Conservation (phyloP, 2,329 filamentous ascomycete species). For the Emericellopsis cladophorae region DNA sequence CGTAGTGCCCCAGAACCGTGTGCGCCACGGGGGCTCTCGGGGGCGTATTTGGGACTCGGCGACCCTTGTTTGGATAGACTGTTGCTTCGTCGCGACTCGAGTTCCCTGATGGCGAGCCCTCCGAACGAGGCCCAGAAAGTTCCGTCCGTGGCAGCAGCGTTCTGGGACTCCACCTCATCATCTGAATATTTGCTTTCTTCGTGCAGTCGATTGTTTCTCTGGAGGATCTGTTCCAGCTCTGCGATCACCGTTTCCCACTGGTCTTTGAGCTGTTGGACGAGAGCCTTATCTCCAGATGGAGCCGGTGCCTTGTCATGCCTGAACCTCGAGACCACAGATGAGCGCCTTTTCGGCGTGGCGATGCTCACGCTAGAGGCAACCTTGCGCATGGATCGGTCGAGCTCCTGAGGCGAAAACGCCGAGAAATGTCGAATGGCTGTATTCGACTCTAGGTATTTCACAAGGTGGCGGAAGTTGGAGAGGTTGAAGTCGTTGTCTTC, state of each 20-base stretch:
- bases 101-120: slow-evolving; percentile 19
- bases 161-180: slow-evolving; percentile 4
- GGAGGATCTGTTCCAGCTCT: slow-evolving; percentile 19
- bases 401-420: slow-evolving; percentile 23
- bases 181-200: slow-evolving; percentile 8
- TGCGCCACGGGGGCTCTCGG: slow-evolving; percentile 7
- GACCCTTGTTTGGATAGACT: slow-evolving; percentile 5
- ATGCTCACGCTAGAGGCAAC: slow-evolving; percentile 15
- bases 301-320: slow-evolving; percentile 15
- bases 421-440: slow-evolving; percentile 30
- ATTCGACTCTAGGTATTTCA: slow-evolving; percentile 29
- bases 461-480: slow-evolving; percentile 33
- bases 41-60: slow-evolving; percentile 7
- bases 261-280: slow-evolving; percentile 22
- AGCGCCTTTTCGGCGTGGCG: slow-evolving; percentile 13
- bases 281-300: slow-evolving; percentile 13
- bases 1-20: slow-evolving; percentile 4
- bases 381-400: slow-evolving; percentile 19
- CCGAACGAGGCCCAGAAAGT: slow-evolving; percentile 20
- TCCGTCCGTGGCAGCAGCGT: slow-evolving; percentile 6
- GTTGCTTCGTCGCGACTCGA: slow-evolving; percentile 12
- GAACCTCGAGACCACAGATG: slow-evolving; percentile 21
- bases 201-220: slow-evolving; percentile 18
- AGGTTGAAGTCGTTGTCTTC: slow-evolving; percentile 42
- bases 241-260: slow-evolving; percentile 24